These are phyloP conservation scores for Bretziella fagacearum DNA, from an alignment of 2,329 filamentous ascomycete genomes.

Conservation along the genomic window DNA sequence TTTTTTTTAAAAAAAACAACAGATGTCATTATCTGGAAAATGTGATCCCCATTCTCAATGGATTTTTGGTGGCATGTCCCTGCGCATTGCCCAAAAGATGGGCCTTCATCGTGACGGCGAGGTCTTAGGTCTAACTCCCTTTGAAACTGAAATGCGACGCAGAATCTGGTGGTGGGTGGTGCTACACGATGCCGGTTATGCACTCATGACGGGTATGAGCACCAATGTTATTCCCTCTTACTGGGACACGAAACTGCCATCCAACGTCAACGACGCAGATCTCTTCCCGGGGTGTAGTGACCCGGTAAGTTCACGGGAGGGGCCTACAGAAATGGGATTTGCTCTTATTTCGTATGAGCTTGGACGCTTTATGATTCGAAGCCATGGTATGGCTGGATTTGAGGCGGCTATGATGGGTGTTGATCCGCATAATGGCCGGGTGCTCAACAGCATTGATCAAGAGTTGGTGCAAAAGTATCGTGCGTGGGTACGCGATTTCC, in stretches of 20 bases:
- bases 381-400: slow-evolving; percentile 28
- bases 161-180: slow-evolving; percentile 51
- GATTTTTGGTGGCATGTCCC: slow-evolving; percentile 42
- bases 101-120: slow-evolving; percentile 48
- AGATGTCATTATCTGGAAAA: slow-evolving; percentile 40
- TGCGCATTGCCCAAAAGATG: slow-evolving; percentile 51
- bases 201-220: slow-evolving; percentile 39
- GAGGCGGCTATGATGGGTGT: slow-evolving; percentile 34
- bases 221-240: slow-evolving; percentile 33
- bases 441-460: slow-evolving; percentile 16
- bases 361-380: slow-evolving; percentile 29
- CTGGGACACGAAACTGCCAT: slow-evolving; percentile 39
- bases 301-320: slow-evolving; percentile 33
- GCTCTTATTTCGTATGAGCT: slow-evolving; percentile 34
- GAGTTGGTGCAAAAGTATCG: slow-evolving; percentile 27
- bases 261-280: slow-evolving; percentile 43
- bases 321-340: slow-evolving; percentile 45
- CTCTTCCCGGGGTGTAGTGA: slow-evolving; percentile 36
- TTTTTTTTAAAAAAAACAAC: not conserved
- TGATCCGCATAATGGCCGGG: slow-evolving; percentile 21
- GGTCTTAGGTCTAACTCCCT: slow-evolving; percentile 37
- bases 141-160: slow-evolving; percentile 51
- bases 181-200: slow-evolving; percentile 39
- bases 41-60: slow-evolving; percentile 43
- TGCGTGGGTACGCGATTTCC: slow-evolving; percentile 26